phyloP scores from a whole-genome alignment of 176 grass and related monocot species.

The Eragrostis curvula region DNA sequence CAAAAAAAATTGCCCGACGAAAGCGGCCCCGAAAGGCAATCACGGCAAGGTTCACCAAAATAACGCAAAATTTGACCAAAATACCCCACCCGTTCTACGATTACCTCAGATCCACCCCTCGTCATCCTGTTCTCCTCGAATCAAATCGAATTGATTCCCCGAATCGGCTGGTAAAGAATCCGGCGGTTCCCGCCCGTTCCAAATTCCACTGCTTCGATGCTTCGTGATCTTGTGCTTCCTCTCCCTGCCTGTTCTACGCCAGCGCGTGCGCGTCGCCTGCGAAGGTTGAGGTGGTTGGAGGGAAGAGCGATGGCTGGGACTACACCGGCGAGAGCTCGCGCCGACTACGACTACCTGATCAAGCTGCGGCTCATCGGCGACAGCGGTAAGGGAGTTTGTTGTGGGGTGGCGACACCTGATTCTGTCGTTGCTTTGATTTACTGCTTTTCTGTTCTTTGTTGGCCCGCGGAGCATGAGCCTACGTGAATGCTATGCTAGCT shows the following conservation, averaged over 20 bases:
- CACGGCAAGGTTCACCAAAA: not conserved
- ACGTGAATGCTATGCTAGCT: too few species aligned
- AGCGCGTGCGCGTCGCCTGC: conserved; percentile 11
- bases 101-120: conserved; percentile 17
- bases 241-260: too few species aligned
- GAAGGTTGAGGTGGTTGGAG: conserved; percentile 21
- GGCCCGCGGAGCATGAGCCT: too few species aligned
- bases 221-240: too few species aligned
- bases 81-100: not conserved
- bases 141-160: conserved; percentile 12
- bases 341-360: conserved; percentile 85
- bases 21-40: not conserved
- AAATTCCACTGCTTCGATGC: too few species aligned
- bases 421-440: not conserved
- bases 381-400: conserved; percentile 53
- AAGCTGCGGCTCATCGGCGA: conserved; percentile 89
- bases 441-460: not conserved
- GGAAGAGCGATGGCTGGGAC: conserved; percentile 65
- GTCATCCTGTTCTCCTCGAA: not conserved
- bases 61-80: not conserved
- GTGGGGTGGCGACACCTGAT: not conserved
- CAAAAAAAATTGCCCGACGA: not conserved
- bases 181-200: conserved; percentile 7
- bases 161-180: conserved; percentile 39
- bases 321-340: conserved; percentile 68